phyloP scores from a whole-genome alignment of 495 filamentous ascomycete genomes.

The Jackrogersella multiformis region DNA sequence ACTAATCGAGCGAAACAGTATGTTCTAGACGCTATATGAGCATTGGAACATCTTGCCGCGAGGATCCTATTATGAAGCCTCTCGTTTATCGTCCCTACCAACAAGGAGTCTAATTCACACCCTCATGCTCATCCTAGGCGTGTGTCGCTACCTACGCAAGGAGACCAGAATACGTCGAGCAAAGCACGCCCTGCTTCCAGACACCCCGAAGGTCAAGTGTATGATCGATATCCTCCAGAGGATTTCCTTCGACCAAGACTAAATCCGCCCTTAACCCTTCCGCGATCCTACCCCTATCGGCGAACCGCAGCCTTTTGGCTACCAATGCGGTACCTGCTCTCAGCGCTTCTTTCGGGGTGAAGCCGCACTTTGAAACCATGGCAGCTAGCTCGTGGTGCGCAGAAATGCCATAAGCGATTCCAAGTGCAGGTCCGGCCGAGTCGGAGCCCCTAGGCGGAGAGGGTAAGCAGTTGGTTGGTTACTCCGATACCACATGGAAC shows the following conservation, averaged over 20 bases:
- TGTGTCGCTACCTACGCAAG: no score
- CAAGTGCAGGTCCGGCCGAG: conserved; percentile 24
- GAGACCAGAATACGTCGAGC: conserved; percentile 10
- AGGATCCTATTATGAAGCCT: no score
- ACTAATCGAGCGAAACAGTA: no score
- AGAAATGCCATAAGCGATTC: conserved; percentile 26
- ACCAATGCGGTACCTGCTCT: conserved; percentile 41
- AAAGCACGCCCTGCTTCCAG: conserved; percentile 29
- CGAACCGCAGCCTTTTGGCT: conserved; percentile 40
- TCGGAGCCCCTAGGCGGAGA: conserved; percentile 25
- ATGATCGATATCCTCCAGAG: conserved; percentile 43
- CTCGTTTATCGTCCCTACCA: no score
- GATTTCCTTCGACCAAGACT: conserved; percentile 47
- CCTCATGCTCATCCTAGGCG: no score
- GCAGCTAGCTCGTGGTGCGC: conserved; percentile 30
- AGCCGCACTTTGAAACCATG: conserved; percentile 28
- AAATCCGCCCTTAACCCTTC: conserved; percentile 47
- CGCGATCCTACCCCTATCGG: conserved; percentile 45
- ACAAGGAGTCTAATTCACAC: no score
- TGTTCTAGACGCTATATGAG: no score
- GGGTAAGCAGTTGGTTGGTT: neutral
- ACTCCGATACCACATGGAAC: neutral
- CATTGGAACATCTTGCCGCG: no score
- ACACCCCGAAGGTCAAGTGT: conserved; percentile 30
- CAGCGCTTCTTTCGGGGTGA: conserved; percentile 46